phyloP scores from a whole-genome alignment of 495 filamentous ascomycete genomes.

The Penicillium maclennaniae region DNA sequence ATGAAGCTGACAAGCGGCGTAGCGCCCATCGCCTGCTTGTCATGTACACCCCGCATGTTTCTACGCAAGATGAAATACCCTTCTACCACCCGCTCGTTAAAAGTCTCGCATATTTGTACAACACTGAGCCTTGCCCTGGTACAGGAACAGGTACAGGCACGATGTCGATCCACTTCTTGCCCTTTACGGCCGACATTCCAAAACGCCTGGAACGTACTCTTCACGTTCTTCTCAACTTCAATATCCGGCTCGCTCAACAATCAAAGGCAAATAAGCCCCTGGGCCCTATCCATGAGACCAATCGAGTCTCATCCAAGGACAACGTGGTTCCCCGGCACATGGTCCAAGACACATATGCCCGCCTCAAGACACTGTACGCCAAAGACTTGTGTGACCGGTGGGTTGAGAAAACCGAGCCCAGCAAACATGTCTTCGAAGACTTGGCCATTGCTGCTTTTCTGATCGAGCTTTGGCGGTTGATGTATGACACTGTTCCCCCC shows the following conservation, averaged over 20 bases:
- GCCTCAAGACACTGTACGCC: conserved; percentile 76
- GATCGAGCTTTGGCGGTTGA: conserved; percentile 84
- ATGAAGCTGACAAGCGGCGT: conserved; percentile 15
- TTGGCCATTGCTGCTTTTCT: conserved; percentile 89
- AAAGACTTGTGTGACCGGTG: conserved; percentile 61
- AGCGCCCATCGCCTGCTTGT: conserved; percentile 48
- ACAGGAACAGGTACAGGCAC: conserved; percentile 17
- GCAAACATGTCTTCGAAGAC: conserved; percentile 94
- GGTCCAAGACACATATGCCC: conserved; percentile 75
- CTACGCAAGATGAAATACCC: conserved; percentile 59
- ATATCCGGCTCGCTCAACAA: conserved; percentile 75
- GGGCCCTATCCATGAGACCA: conserved; percentile 17
- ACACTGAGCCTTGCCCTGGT: conserved; percentile 32
- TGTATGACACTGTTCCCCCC: conserved; percentile 55
- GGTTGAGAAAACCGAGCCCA: conserved; percentile 82
- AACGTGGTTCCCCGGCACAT: conserved; percentile 66
- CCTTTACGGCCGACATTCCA: conserved; percentile 25
- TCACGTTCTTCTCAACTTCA: conserved; percentile 60
- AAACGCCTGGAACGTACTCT: conserved; percentile 66
- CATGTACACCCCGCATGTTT: conserved; percentile 74
- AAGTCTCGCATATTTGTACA: conserved; percentile 70
- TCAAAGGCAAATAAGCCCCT: conserved; percentile 11
- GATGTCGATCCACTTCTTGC: conserved; percentile 30
- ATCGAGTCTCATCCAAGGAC: conserved; percentile 56
- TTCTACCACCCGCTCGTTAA: conserved; percentile 81